phyloP scores from a whole-genome alignment of 2,329 filamentous ascomycete species.

The Sporothrix schenckii region DNA sequence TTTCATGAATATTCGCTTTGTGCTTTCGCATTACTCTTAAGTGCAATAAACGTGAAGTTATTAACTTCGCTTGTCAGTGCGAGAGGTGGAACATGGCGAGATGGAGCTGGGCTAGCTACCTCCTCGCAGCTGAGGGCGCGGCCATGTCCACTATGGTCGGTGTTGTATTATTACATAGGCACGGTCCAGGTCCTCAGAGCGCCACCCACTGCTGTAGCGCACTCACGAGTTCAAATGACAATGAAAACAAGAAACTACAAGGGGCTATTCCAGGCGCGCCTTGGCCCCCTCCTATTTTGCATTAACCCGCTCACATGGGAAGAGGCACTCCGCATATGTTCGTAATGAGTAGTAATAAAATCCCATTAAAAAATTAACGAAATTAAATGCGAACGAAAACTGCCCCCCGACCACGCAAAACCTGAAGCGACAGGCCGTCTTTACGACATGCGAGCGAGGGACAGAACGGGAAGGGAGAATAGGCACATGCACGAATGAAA shows the following conservation, averaged over 20 bases:
- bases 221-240: background rate
- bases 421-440: background rate
- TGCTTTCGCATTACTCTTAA: no score
- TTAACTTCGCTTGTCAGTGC: no score
- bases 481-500: slow-evolving; percentile 27
- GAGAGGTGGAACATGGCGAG: no score
- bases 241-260: background rate
- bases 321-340: slow-evolving; percentile 24
- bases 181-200: slow-evolving; percentile 25
- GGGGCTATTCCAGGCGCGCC: slow-evolving; percentile 18
- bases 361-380: slow-evolving; percentile 21
- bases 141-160: no score
- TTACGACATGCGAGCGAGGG: slow-evolving; percentile 29
- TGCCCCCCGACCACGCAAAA: background rate
- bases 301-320: slow-evolving; percentile 27
- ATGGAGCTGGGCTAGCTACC: no score
- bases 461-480: slow-evolving; percentile 27
- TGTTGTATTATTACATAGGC: background rate
- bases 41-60: no score
- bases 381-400: slow-evolving; percentile 26
- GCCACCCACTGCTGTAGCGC: background rate
- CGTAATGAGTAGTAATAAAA: slow-evolving; percentile 28
- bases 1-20: no score
- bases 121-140: no score
- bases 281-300: slow-evolving; percentile 21